Evolutionary conservation across 2,329 filamentous ascomycete species (phyloP).

Genomic region (Claviceps purpurea): DNA sequence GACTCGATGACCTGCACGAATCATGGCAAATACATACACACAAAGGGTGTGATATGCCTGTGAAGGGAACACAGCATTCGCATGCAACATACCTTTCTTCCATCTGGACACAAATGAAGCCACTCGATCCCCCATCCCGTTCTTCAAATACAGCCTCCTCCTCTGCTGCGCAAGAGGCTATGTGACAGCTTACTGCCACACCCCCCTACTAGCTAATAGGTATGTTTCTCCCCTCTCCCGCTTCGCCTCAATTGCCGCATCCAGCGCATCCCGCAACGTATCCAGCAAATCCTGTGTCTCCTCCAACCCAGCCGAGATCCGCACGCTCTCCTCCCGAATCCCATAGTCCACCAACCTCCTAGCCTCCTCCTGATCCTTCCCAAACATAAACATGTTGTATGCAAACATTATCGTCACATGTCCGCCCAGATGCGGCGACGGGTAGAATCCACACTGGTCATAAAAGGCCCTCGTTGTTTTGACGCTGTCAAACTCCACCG

Average conservation of each 20-base stretch:
- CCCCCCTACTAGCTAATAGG: no score
- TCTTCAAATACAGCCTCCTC: no score
- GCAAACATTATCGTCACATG: slow-evolving; percentile 35
- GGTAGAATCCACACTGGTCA: slow-evolving; percentile 32
- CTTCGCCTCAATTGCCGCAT: slow-evolving; percentile 8
- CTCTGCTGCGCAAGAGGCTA: no score
- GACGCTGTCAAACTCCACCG: slow-evolving; percentile 33
- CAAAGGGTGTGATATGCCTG: no score
- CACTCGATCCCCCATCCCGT: no score
- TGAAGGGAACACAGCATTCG: no score
- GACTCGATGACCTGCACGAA: no score
- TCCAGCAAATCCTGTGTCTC: slow-evolving; percentile 27
- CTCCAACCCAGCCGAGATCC: slow-evolving; percentile 36
- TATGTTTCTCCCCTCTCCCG: not conserved
- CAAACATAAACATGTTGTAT: slow-evolving; percentile 32
- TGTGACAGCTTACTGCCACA: no score
- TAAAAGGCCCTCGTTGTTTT: slow-evolving; percentile 33
- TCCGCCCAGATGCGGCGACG: slow-evolving; percentile 40
- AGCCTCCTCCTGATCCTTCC: slow-evolving; percentile 23
- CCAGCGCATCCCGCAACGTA: slow-evolving; percentile 13
- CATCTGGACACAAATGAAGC: no score
- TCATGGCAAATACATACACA: no score
- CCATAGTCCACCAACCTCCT: slow-evolving; percentile 25
- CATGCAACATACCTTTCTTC: no score
- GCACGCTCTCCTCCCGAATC: slow-evolving; percentile 25